These are phyloP conservation scores for Russula olivacea DNA, from an alignment of 768 basidiomycete species.

Conservation along the genomic window DNA sequence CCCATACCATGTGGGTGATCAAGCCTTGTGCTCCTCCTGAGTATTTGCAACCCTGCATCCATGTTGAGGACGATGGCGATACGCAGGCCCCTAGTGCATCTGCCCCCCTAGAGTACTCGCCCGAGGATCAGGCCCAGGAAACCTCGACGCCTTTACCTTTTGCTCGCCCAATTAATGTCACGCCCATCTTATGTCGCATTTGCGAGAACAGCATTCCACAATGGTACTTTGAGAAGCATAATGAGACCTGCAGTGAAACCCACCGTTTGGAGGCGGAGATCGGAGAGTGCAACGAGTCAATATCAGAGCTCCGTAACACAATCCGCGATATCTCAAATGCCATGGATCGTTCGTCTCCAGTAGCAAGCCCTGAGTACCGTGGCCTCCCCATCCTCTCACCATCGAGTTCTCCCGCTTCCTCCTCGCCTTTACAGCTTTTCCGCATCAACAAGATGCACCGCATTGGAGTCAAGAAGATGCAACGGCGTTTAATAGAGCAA, in stretches of 20 bases:
- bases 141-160: slow-evolving; percentile 70
- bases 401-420: slow-evolving; percentile 61
- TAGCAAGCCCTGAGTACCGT: slow-evolving; percentile 69
- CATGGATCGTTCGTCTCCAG: slow-evolving; percentile 69
- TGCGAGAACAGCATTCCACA: slow-evolving; percentile 95
- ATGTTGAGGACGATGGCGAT: slow-evolving; percentile 44
- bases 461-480: slow-evolving; percentile 74
- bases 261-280: slow-evolving; percentile 97
- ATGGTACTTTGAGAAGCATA: slow-evolving; percentile 99
- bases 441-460: slow-evolving; percentile 68
- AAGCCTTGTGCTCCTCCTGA: slow-evolving; percentile 72
- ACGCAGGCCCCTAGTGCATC: slow-evolving; percentile 33
- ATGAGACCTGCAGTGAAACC: slow-evolving; percentile 95
- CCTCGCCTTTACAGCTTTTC: slow-evolving; percentile 74
- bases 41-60: slow-evolving; percentile 57
- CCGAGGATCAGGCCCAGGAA: slow-evolving; percentile 16
- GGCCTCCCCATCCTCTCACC: slow-evolving; percentile 81
- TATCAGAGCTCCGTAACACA: slow-evolving; percentile 79
- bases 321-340: slow-evolving; percentile 72
- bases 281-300: slow-evolving; percentile 86
- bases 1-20: slow-evolving; percentile 98
- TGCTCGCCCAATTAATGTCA: slow-evolving; percentile 67
- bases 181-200: slow-evolving; percentile 90
- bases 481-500: slow-evolving; percentile 74
- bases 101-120: slow-evolving; percentile 10